Evolutionary conservation across 2,329 filamentous ascomycete genomes (phyloP), one percentile per base, ranked within the genome.

Genomic region (Colletotrichum scovillei): DNA sequence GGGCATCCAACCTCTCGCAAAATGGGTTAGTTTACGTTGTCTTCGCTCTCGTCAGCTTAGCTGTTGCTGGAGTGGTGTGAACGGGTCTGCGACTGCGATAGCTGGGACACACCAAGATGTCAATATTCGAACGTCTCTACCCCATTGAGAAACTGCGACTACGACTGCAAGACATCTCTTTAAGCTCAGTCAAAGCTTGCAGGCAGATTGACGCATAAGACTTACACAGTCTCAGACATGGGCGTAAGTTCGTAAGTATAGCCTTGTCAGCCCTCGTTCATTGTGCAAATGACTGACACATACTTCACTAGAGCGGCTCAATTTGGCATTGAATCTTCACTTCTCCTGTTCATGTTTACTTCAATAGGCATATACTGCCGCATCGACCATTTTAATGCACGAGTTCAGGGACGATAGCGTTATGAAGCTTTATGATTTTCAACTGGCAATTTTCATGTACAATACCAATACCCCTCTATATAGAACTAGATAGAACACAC

Each of bases 41-140:
- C 2, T 67, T 46, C 5, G 46, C 46, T 30, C 24, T 73, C 14
- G 59, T 30, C 7, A 38, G 53, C 8, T 3, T 69, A 2, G 12
- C 35, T 9, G 16, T 65, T 42, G 67, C 70, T 5, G 70, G 70
- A 0, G 42, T 49, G 0, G 55, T 69, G 7, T 73, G 59, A 65
- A 8, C 12, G 12, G 9, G 9, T 30, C 11, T 22, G 3, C 7
- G 19, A n/a, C 19, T n/a, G 42, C 32, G 28, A 19, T 8, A 11
- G 2, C 16, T 9, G 32, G 1, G 14, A 68, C 9, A 32, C 9
- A 28, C 1, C 49, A 26, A 19, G 6, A 2, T 19, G 9, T 4
- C 19, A 1, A 26, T 0, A 8, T 19, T 6, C 42, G 0, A 38
- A 7, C 12, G 22, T 1, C 32, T 9, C 32, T 7, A 7, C 0